These are phyloP conservation scores for Otatea glauca DNA, from an alignment of 176 grass and related monocot genomes.

Conservation along the genomic window DNA sequence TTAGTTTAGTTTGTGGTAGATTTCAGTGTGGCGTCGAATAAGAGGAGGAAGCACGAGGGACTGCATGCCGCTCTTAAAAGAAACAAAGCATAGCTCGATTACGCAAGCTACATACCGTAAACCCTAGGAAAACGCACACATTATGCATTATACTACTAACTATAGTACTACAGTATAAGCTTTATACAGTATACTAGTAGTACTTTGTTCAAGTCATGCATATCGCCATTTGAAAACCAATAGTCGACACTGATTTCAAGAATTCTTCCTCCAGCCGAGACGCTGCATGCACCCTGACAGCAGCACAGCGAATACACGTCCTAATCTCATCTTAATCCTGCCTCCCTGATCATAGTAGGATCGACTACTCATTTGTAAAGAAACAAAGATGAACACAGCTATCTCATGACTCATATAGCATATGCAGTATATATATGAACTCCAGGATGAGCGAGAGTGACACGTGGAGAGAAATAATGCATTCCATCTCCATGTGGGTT, in stretches of 20 bases:
- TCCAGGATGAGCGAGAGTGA: background rate
- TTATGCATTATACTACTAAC: background rate
- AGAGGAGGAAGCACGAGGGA: slow-evolving; percentile 21
- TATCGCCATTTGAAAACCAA: background rate
- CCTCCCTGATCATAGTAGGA: background rate
- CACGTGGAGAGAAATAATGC: background rate
- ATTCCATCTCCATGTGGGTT: background rate
- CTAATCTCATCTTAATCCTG: background rate
- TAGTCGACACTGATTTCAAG: background rate
- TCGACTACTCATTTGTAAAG: background rate
- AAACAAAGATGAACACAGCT: background rate
- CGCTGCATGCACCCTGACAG: background rate
- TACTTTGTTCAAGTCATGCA: background rate
- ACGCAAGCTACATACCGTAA: background rate
- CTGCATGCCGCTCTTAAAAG: slow-evolving; percentile 38
- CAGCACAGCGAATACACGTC: background rate
- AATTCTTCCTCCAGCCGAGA: background rate
- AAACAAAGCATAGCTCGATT: slow-evolving; percentile 49
- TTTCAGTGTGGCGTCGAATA: slow-evolving; percentile 39
- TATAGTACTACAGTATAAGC: background rate
- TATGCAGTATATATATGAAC: no score
- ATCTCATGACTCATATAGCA: background rate
- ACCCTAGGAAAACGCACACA: background rate
- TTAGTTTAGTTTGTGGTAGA: background rate
- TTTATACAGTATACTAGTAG: background rate